Base-by-base conservation (phyloP, 495 filamentous ascomycete genomes). In the Penicillium steckii region DNA sequence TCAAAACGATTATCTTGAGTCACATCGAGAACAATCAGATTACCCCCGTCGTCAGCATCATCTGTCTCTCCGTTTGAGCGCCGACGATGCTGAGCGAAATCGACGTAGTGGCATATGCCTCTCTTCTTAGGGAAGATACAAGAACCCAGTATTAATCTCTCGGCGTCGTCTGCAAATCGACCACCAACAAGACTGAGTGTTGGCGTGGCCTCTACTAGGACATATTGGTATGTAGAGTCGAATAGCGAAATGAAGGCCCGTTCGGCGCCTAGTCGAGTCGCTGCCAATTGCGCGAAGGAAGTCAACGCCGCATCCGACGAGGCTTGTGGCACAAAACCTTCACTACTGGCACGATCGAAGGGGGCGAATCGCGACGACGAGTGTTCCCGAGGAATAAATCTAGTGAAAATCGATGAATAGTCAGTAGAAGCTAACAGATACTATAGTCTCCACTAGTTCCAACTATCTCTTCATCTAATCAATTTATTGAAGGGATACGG, bases 231-330 rank as follows among this genome's bases (percentile, higher is more conserved):
- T 13, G 73, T 70, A 21, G 68, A 68, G 56, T 80, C 83, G 50
- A 85, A 80, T 18, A 88, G 69, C 0, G 80, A 83, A 24, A 87
- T 76, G 47, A 85, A 64, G 21, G 64, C 69, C 5, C 83, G 80
- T 27, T 74, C 68, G 27, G 68, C 69, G 26, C 79, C 70, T 33
- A 86, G 60, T 6, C 80, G 72, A 19, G 81, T 66, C 22, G 78
- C 68, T 0, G 77, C 81, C 19, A 88, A 62, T 59, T 88, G 83
- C 24, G 84, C 80, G 55, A 86, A 81, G 1, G 80, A 77, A 0
- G 78, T 81, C 18, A 89, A 69, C 42, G 77, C 78, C 4, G 78
- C 68, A 54, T 89, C 33, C n/a, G 33, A 19, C 2, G 33, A 37
- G 4, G 33, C 33, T 8, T 37, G 33, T 6, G 33, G 33, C 8